Conservation (phyloP, 1,139 yeast genomes). For the Kurtzmaniella quercitrusa region DNA sequence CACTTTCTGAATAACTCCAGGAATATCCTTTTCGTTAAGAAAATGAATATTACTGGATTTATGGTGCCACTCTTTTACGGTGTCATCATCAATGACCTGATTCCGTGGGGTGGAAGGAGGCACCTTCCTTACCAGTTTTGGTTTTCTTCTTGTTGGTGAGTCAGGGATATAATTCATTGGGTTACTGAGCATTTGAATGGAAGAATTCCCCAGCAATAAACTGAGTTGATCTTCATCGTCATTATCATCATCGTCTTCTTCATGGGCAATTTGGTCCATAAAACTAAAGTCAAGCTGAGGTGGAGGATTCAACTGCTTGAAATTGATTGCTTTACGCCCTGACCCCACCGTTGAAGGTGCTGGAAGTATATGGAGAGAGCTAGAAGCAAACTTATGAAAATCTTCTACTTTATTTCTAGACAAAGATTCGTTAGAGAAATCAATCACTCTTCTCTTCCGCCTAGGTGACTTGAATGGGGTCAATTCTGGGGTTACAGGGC, state of each 20-base stretch:
- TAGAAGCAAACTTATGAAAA: constrained; percentile 2
- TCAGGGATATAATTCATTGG: constrained; percentile 1
- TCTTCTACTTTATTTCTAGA: constrained; percentile 2
- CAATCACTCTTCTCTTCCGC: constrained; percentile 10
- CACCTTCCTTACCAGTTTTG: not conserved
- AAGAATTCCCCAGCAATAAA: not conserved
- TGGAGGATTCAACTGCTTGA: constrained; percentile 12
- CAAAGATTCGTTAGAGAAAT: constrained; percentile 5
- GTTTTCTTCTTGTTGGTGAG: constrained; percentile 1
- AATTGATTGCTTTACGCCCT: constrained; percentile 23
- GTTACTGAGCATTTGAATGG: not conserved
- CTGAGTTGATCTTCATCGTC: constrained; percentile 5
- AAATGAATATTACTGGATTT: constrained; percentile 23
- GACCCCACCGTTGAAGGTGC: constrained; percentile 41
- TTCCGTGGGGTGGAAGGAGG: constrained; percentile 26
- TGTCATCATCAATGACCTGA: constrained; percentile 32
- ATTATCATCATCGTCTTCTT: constrained; percentile 14
- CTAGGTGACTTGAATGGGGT: constrained; percentile 34
- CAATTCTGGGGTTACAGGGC: constrained; percentile 30
- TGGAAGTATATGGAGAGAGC: constrained; percentile 33
- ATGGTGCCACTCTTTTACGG: constrained; percentile 37
- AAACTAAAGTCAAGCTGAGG: constrained; percentile 11
- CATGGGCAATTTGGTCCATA: constrained; percentile 16
- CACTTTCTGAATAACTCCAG: constrained; percentile 6
- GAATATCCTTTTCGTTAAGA: constrained; percentile 26